These are phyloP conservation scores for Phytopythium montanum DNA, from an alignment of 352 stramenopile species.

Conservation along the genomic window DNA sequence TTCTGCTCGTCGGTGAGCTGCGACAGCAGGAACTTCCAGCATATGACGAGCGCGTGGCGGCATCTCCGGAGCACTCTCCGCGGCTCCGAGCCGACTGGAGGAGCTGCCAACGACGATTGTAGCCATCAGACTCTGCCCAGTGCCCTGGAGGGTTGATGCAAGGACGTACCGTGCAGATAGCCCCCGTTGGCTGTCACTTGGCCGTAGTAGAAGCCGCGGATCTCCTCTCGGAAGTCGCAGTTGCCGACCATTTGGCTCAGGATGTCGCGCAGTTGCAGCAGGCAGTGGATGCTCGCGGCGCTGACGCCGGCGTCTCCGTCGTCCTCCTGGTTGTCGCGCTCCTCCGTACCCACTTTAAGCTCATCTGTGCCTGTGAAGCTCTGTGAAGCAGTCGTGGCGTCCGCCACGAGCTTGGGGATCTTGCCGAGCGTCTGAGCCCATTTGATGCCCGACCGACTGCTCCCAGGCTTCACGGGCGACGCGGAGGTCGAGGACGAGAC, in stretches of 20 bases:
- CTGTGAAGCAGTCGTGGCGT: constrained; percentile 18
- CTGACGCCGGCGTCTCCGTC: constrained; percentile 25
- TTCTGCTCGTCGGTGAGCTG: constrained; percentile 51
- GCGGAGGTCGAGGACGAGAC: not conserved
- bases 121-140: too few species aligned
- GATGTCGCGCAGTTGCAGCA: constrained; percentile 18
- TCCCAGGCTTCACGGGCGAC: not conserved
- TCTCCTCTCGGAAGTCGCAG: constrained; percentile 45
- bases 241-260: constrained; percentile 57
- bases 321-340: constrained; percentile 9
- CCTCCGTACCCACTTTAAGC: not conserved
- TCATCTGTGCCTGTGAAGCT: not conserved
- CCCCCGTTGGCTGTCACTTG: constrained; percentile 9
- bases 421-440: constrained; percentile 31
- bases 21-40: constrained; percentile 61
- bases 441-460: constrained; percentile 15
- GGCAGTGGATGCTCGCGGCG: not conserved
- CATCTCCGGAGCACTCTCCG: constrained; percentile 53
- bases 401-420: constrained; percentile 41
- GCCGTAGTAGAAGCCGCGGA: constrained; percentile 49
- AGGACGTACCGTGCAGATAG: constrained; percentile 12
- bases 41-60: constrained; percentile 50
- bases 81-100: constrained; percentile 21
- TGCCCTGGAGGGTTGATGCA: too few species aligned
- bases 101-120: not conserved